These are phyloP conservation scores for Beverwykella pulmonaria DNA, from an alignment of 495 filamentous ascomycete species.

Conservation along the genomic window DNA sequence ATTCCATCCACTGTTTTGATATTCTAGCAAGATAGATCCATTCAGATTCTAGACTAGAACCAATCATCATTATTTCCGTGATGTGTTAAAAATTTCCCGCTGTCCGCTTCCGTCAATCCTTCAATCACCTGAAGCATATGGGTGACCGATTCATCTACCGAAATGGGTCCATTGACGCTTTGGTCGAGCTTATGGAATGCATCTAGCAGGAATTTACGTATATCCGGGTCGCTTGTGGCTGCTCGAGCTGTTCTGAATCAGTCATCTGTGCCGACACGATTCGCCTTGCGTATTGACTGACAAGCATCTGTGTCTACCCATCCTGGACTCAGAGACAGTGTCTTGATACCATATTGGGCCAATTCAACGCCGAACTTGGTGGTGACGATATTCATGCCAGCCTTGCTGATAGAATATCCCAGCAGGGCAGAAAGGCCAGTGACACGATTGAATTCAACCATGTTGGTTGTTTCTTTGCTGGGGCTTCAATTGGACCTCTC, in stretches of 20 bases:
- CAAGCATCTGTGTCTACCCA: constrained; percentile 35
- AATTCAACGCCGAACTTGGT: constrained; percentile 29
- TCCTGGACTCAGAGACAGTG: constrained; percentile 30
- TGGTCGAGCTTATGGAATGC: constrained; percentile 25
- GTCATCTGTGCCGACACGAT: constrained; percentile 13
- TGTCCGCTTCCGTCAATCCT: constrained; percentile 19
- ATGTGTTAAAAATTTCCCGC: constrained; percentile 27
- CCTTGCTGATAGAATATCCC: constrained; percentile 32
- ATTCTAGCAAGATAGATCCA: constrained; percentile 3
- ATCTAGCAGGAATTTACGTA: constrained; percentile 21
- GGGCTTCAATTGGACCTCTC: not conserved
- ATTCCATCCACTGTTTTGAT: constrained; percentile 6
- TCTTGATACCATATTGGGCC: constrained; percentile 32
- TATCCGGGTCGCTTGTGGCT: constrained; percentile 21
- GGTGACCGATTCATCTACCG: constrained; percentile 26
- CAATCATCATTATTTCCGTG: constrained; percentile 14
- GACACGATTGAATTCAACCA: constrained; percentile 30
- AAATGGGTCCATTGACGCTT: constrained; percentile 14
- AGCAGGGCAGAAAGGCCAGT: constrained; percentile 22
- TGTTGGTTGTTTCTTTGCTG: constrained; percentile 2
- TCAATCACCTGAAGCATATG: constrained; percentile 22
- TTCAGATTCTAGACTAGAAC: constrained; percentile 17
- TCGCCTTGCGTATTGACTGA: constrained; percentile 27
- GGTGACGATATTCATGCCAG: constrained; percentile 27
- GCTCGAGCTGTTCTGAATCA: constrained; percentile 25